phyloP scores from a whole-genome alignment of 495 filamentous ascomycete species.

The Penicillium daleae region DNA sequence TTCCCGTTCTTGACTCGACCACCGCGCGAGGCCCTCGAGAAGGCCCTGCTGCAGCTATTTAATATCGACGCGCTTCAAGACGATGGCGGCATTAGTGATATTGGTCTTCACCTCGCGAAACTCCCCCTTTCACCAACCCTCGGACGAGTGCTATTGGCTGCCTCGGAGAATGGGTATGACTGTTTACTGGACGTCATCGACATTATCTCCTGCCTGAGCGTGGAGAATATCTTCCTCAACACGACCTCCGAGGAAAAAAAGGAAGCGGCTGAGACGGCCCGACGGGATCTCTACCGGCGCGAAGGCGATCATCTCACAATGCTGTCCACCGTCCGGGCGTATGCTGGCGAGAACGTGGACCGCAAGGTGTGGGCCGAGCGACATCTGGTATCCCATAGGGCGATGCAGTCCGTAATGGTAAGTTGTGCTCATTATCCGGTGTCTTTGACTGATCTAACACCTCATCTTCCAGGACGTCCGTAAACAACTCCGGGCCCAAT shows the following conservation, averaged over 20 bases:
- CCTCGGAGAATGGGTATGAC: conserved; percentile 65
- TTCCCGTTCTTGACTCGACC: conserved; percentile 90
- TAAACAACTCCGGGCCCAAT: conserved; percentile 79
- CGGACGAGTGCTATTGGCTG: conserved; percentile 81
- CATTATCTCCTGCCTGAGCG: conserved; percentile 84
- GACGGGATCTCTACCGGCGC: conserved; percentile 73
- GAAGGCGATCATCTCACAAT: conserved; percentile 92
- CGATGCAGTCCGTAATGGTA: conserved; percentile 79
- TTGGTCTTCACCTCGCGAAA: conserved; percentile 75
- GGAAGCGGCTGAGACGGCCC: conserved; percentile 72
- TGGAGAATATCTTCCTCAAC: conserved; percentile 87
- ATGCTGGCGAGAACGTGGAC: conserved; percentile 73
- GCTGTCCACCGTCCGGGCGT: conserved; percentile 79
- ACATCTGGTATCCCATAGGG: conserved; percentile 76
- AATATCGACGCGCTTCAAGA: conserved; percentile 76
- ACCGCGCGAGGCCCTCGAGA: conserved; percentile 74
- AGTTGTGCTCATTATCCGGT: conserved; percentile 30
- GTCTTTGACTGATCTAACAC: conserved; percentile 7
- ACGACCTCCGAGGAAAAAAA: conserved; percentile 78
- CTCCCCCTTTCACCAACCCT: conserved; percentile 83
- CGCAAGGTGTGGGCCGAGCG: conserved; percentile 76
- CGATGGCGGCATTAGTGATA: conserved; percentile 69
- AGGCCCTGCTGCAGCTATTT: conserved; percentile 80
- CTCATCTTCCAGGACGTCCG: conserved; percentile 68
- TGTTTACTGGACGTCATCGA: conserved; percentile 87